Evolutionary conservation across 306 rosid species (phyloP), one percentile per base, ranked within the genome.

Genomic region (Elaeagnus macrophylla): DNA sequence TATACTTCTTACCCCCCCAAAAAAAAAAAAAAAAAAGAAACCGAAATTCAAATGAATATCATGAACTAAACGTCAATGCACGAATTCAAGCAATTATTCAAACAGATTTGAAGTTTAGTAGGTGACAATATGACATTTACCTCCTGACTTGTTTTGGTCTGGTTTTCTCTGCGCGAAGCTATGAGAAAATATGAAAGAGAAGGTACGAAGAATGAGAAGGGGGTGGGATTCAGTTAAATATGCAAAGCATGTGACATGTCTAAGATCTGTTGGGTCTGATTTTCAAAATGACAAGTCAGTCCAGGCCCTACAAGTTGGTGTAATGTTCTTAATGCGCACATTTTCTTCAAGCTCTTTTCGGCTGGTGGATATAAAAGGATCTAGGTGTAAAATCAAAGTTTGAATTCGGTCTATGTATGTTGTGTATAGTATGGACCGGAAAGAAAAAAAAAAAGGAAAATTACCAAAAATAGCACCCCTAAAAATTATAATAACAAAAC

Each of bases 181-280:
- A 14, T 5, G 46, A 1, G 54, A 14, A 48, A 25, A 37, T 50
- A 49, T 49, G 54, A 48, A 64, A 16, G 69, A 51, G 32, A 48
- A 59, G 15, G 17, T 45, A 51, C 8, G 70, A 54, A 13, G 59
- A 53, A 64, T 36, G 75, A 10, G 12, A 17, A 0, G 43, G 35
- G 8, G 53, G 60, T 51, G 57, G 48, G 51, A 60, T 49, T 50
- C 6, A 47, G 13, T 72, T 82, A 75, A 76, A 83, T 80, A 83
- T 75, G 53, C 75, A 77, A 67, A 65, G 60, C 61, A 53, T 69
- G 73, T 68, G 65, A 58, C 61, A 53, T 69, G 73, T 68, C 55
- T 61, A n/a, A 64, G 53, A 40, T 6, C 70, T 14, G 2, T 74
- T 53, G n/a, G n/a, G n/a, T n/a, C n/a, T 11, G 36, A 45, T 69